phyloP scores from a whole-genome alignment of 1,139 yeast species.

The Taphrina populina region DNA sequence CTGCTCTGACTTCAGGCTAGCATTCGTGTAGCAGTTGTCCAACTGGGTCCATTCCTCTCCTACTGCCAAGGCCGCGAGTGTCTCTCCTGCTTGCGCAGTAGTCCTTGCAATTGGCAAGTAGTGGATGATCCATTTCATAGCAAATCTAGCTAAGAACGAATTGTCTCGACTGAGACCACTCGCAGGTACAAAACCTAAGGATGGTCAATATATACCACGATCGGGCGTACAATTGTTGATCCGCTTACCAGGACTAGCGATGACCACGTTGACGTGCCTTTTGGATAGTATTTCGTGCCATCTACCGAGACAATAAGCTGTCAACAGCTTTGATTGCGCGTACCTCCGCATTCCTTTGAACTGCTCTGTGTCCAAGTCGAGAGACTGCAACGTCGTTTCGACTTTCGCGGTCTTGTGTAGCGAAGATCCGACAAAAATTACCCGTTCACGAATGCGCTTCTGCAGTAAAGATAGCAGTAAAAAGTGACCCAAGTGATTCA shows the following conservation, averaged over 20 bases:
- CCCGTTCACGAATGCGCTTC: conserved; percentile 6
- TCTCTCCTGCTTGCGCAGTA: conserved; percentile 20
- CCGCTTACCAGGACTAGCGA: conserved; percentile 28
- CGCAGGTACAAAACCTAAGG: conserved; percentile 24
- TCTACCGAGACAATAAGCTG: conserved; percentile 14
- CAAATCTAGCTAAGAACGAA: conserved; percentile 4
- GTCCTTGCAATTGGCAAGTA: conserved; percentile 25
- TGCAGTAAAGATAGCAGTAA: conserved; percentile 13
- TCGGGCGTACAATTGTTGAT: neutral
- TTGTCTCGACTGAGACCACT: conserved; percentile 12
- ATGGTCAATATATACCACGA: neutral
- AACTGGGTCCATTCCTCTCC: neutral
- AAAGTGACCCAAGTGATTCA: conserved; percentile 31
- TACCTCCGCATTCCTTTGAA: conserved; percentile 16
- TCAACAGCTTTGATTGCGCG: conserved; percentile 17
- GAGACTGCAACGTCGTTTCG: neutral
- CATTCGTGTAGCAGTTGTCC: conserved; percentile 4
- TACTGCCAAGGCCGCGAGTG: conserved; percentile 11
- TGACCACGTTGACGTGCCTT: conserved; percentile 2
- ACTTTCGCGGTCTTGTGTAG: conserved; percentile 23
- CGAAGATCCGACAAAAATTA: conserved; percentile 26
- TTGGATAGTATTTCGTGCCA: conserved; percentile 5
- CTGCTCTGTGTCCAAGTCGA: conserved; percentile 1
- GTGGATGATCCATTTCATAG: conserved; percentile 23
- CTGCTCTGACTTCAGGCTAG: neutral